These are phyloP conservation scores for Fusarium agapanthi DNA, from an alignment of 2,329 filamentous ascomycete genomes.

Conservation along the genomic window DNA sequence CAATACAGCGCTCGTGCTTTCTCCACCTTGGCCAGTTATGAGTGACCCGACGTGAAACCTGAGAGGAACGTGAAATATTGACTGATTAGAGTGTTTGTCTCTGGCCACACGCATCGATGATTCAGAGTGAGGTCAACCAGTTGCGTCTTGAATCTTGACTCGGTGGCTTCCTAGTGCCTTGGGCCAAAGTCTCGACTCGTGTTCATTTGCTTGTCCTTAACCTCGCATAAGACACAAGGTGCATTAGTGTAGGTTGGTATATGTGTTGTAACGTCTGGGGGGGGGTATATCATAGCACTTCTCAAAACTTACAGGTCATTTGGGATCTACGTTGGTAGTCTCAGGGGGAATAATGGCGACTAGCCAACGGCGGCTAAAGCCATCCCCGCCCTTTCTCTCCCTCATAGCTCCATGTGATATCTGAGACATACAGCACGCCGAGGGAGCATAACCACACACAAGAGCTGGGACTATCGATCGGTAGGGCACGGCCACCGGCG, in stretches of 20 bases:
- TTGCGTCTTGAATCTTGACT: slow-evolving; percentile 13
- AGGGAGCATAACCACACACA: slow-evolving; percentile 19
- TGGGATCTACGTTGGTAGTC: slow-evolving; percentile 29
- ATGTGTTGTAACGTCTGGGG: slow-evolving; percentile 10
- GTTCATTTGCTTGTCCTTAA: slow-evolving; percentile 23
- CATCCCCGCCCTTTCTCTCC: slow-evolving; percentile 20
- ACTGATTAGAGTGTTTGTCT: slow-evolving; percentile 15
- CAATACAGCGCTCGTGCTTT: slow-evolving; percentile 12
- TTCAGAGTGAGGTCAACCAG: slow-evolving; percentile 16
- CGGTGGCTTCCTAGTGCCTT: background rate
- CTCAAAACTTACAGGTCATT: slow-evolving; percentile 30
- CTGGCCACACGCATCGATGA: slow-evolving; percentile 14
- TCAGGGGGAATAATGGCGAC: slow-evolving; percentile 24
- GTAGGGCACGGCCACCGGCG: slow-evolving; percentile 15
- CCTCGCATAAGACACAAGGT: slow-evolving; percentile 16
- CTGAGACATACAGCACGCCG: slow-evolving; percentile 38
- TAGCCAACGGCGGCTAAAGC: slow-evolving; percentile 16
- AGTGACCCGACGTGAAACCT: slow-evolving; percentile 31
- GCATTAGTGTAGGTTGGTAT: slow-evolving; percentile 16
- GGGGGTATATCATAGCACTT: slow-evolving; percentile 2
- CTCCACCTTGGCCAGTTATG: slow-evolving; percentile 19
- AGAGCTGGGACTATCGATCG: slow-evolving; percentile 20
- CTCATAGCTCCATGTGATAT: slow-evolving; percentile 39
- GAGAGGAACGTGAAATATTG: slow-evolving; percentile 32
- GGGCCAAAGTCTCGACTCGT: background rate